Base-by-base conservation (phyloP, 176 grass and related monocot species). In the Triticum monococcum region DNA sequence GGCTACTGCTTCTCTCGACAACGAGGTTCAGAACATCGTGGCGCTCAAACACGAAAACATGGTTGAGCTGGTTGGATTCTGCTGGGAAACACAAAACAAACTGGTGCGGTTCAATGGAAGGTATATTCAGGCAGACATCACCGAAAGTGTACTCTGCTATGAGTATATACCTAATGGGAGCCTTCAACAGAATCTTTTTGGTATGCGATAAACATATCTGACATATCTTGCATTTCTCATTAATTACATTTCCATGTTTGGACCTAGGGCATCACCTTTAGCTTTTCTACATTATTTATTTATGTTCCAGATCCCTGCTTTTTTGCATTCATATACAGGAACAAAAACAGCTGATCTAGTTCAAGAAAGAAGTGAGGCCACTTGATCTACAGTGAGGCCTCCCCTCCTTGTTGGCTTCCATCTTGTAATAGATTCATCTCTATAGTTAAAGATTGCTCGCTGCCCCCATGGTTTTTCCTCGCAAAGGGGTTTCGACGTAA, bases 81-180 rank as follows among this genome's bases (percentile, higher is more conserved):
- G 72, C 83, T 78, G 68, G 61, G 63, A 88, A 77, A 46, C 43
- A 69, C 45, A 57, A 1, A 2, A 12, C 63, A 83, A 78, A 3
- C 4, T 88, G 8, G 80, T 70, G 63, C 12, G 35, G 4, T 20
- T 9, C 60, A 0, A 77, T 31, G 72, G 80, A 22, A 83, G 3
- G 68, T 12, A 62, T 62, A 1, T 68, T 32, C 59, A 32, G 9
- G 2, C 0, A 22, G 79, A 88, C 17, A 59, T 18, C 9, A 0
- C 13, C 11, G 52, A 83, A 78, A 77, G 33, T 14, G 7, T 83
- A 67, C 72, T 88, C 8, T 88, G 86, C 63, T 88, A 83, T 5
- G 72, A 88, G 22, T 88, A 83, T 45, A 25, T 83, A 9, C 80
- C 86, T 45, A 41, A 66, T 8, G 71, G 71, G 64, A 89, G 67